phyloP scores from a whole-genome alignment of 2,329 filamentous ascomycete genomes.

The Alternaria brassicicola region DNA sequence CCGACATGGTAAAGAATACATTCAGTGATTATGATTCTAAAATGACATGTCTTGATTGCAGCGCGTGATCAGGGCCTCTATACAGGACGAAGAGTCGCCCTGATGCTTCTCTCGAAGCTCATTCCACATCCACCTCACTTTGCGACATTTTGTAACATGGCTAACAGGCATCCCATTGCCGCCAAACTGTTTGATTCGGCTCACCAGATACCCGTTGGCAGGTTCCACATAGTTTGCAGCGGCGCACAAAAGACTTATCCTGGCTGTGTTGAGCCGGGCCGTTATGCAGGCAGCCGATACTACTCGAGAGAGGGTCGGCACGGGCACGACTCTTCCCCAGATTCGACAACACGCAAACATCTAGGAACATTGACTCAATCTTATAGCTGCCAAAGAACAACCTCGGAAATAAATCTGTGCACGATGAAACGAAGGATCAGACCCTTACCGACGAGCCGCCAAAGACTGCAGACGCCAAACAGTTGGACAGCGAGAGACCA shows the following conservation, averaged over 20 bases:
- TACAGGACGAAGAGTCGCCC: background rate
- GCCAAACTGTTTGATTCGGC: background rate
- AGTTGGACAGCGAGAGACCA: background rate
- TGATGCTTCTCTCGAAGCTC: background rate
- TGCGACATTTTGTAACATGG: background rate
- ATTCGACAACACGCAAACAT: background rate
- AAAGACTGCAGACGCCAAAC: background rate
- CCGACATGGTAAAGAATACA: background rate
- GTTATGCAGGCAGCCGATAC: conserved; percentile 13
- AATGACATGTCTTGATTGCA: background rate
- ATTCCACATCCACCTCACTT: background rate
- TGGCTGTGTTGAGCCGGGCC: background rate
- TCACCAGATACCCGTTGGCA: background rate
- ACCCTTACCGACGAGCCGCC: background rate
- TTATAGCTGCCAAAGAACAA: background rate
- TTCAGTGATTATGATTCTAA: background rate
- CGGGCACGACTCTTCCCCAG: conserved; percentile 2
- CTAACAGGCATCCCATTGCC: background rate
- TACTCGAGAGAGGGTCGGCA: background rate
- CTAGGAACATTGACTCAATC: background rate
- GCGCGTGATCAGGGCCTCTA: background rate
- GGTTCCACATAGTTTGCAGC: conserved; percentile 4
- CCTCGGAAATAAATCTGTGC: background rate
- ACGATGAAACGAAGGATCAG: background rate
- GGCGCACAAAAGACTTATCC: conserved; percentile 15